Base-by-base conservation (phyloP, 75 land plant species). In the Cupressus sempervirens region DNA sequence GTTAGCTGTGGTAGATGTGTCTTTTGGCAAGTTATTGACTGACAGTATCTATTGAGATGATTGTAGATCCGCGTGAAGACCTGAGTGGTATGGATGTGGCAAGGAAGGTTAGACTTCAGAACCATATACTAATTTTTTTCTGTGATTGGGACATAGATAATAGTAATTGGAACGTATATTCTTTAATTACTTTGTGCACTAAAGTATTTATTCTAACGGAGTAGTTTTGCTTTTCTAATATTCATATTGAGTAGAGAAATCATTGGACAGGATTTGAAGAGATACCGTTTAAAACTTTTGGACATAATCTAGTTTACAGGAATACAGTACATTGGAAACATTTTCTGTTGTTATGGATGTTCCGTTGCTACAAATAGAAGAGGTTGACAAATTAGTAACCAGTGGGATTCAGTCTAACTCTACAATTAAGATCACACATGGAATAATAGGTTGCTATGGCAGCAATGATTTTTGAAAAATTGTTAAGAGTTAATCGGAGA, bases 1-100 rank as follows among this genome's bases (percentile, higher is more conserved):
- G 13, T 79, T 45, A 79, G 43, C 4, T 45, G 32, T 79, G 20
- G 10, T 45, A 48, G 16, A 13, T 32, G 16, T 72, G 12, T 72
- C 74, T 72, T n/a, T 20, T 83, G 84, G 56, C 29, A n/a, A 68
- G 54, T 46, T 52, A 82, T 82, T 82, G 36, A 75, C 74, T 70
- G 46, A 41, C 67, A 29, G 34, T 1, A 84, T 68, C 23, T 76
- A 85, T 86, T n/a, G 70, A 18, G 45, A 68, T 90, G 29, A 58
- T 30, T 54, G 74, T 91, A 94, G 96, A 96, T 93, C 98, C 98
- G 48, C 96, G 94, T 80, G 98, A 94, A 93, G 98, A 96, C 80
- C 89, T 96, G 6, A 87, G 98, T 91, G 98, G 96, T 76, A 96
- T 91, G 93, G 96, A 96, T 91, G 98, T 96, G 84, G 98, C 96